Evolutionary conservation across 2,329 filamentous ascomycete species (phyloP), one percentile per base, ranked within the genome.

Genomic region (Microcyclospora pomicola): DNA sequence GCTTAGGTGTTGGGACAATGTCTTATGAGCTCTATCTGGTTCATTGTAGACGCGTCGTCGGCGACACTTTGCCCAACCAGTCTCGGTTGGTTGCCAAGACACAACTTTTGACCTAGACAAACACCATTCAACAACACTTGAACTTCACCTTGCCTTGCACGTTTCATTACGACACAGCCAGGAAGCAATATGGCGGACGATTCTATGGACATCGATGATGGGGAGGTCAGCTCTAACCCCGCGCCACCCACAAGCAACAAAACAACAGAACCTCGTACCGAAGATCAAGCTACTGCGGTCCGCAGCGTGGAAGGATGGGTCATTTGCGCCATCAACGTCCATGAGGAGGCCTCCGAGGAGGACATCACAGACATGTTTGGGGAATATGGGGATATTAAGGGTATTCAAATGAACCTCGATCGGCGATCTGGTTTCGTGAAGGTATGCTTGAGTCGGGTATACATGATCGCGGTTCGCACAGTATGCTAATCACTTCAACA

Each of bases 221-320:
- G 12, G 30, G 12, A 4, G 4, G 30, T 31, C 30, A 31, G 30
- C 30, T 4, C 19, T 7, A 24, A 24, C 7, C 19, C 19, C 19
- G 43, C 64, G 56, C 63, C 63, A 16, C 48, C 54, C 51, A 61
- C 59, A 33, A 57, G 58, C 28, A 47, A 41, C 34, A 36, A 46
- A n/a, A 31, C 42, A 12, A 42, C 58, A 63, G 75, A 80, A 54
- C 80, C 84, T 69, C 75, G 76, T 53, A 87, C 82, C 6, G 72
- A 75, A 51, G 68, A 72, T 29, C 80, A 81, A 56, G 82, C 82
- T 39, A 84, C 78, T 1, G 83, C 83, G 15, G 83, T 91, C 42
- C 82, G 83, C 52, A 86, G 80, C 39, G 87, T 91, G 55, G 83
- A 91, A 63, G 83, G 84, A 50, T 91, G 84, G 84, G 91, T 91